Percentiles rank a stretch among this genome's conserved stretches.
phyloP scores from a whole-genome alignment of 805 yeast genomes.

The Clavispora santaluciae region DNA sequence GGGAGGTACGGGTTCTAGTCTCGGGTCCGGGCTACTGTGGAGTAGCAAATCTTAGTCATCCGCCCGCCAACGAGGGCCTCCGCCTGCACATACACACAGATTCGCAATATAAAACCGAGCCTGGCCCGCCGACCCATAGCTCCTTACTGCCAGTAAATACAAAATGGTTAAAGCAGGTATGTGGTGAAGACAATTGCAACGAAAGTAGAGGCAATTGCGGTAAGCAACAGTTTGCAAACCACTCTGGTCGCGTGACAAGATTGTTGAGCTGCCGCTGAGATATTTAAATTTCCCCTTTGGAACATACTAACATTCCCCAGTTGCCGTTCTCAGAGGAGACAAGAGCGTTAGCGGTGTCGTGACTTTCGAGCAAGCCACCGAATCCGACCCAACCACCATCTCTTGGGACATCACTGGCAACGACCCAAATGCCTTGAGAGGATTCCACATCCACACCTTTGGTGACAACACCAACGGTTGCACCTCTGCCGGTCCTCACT shows the following conservation, averaged over 20 bases:
- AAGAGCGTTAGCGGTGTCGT: slow-evolving; percentile 85
- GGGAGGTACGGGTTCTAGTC: neutral
- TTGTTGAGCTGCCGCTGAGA: slow-evolving; percentile 2
- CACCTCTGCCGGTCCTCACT: slow-evolving; percentile 97
- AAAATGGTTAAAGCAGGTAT: slow-evolving; percentile 64
- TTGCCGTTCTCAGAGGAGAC: slow-evolving; percentile 96
- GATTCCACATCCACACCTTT: slow-evolving; percentile 97
- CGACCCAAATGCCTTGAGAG: slow-evolving; percentile 82
- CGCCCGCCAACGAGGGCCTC: neutral
- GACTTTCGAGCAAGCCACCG: slow-evolving; percentile 77
- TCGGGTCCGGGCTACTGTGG: neutral
- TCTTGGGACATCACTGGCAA: slow-evolving; percentile 89
- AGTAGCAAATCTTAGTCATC: neutral
- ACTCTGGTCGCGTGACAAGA: neutral
- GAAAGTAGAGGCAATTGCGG: neutral
- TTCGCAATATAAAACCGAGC: slow-evolving; percentile 1
- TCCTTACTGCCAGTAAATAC: neutral
- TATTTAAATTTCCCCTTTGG: neutral
- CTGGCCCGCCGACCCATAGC: neutral
- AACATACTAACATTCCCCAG: slow-evolving; percentile 32
- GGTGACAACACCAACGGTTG: slow-evolving; percentile 99
- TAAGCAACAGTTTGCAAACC: neutral
- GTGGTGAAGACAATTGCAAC: slow-evolving; percentile 19
- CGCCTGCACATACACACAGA: slow-evolving; percentile 1
- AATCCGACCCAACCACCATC: slow-evolving; percentile 77